Percentiles rank a stretch among this genome's conserved stretches.
These are phyloP conservation scores for Ampelomyces quisqualis DNA, from an alignment of 2,329 filamentous ascomycete genomes.

Conservation along the genomic window DNA sequence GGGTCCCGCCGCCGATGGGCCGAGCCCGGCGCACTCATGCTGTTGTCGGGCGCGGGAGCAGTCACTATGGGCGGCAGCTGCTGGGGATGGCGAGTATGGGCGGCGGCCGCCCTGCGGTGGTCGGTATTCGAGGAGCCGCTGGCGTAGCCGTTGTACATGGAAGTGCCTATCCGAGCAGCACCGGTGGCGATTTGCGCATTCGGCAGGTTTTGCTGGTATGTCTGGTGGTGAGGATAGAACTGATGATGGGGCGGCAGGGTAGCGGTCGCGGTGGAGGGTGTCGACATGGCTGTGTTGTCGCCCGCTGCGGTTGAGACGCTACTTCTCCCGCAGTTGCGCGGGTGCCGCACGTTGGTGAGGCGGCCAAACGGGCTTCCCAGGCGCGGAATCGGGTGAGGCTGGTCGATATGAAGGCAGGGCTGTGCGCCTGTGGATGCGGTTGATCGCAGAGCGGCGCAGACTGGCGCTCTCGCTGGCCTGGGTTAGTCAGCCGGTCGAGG, in stretches of 20 bases:
- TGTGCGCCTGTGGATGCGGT: slow-evolving; percentile 11
- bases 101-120: slow-evolving; percentile 40
- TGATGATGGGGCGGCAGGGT: slow-evolving; percentile 45
- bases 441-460: slow-evolving; percentile 18
- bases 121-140: slow-evolving; percentile 40
- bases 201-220: slow-evolving; percentile 37
- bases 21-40: slow-evolving; percentile 15
- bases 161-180: slow-evolving; percentile 36
- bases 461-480: slow-evolving; percentile 31
- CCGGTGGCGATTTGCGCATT: slow-evolving; percentile 41
- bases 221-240: slow-evolving; percentile 45
- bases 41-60: slow-evolving; percentile 29
- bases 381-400: slow-evolving; percentile 12
- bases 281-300: slow-evolving; percentile 43
- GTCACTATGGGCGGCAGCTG: slow-evolving; percentile 35
- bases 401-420: slow-evolving; percentile 15
- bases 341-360: slow-evolving; percentile 13
- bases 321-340: slow-evolving; percentile 11
- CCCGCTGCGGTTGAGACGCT: slow-evolving; percentile 34
- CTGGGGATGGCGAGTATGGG: slow-evolving; percentile 33
- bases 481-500: slow-evolving; percentile 18
- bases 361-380: slow-evolving; percentile 12
- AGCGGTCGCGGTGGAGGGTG: slow-evolving; percentile 48
- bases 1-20: slow-evolving; percentile 33
- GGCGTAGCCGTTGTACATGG: slow-evolving; percentile 45